Evolutionary conservation across 2,329 filamentous ascomycete genomes (phyloP).

Genomic region (Grosmannia penicillata): DNA sequence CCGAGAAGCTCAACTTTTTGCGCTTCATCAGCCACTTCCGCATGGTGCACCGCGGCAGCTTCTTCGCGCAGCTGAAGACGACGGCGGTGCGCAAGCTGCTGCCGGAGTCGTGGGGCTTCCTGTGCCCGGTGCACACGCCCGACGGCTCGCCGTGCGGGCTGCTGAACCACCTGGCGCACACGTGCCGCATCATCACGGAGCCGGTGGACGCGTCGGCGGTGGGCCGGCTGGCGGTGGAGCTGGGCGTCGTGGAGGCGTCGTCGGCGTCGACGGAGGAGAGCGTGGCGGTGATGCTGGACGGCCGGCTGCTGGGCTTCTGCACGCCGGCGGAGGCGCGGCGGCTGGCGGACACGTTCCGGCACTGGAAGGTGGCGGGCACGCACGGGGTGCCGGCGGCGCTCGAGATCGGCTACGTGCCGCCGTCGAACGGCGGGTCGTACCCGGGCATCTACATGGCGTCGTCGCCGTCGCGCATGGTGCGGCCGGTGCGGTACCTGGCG

Average conservation of each 20-base stretch:
- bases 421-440: slow-evolving; percentile 83
- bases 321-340: slow-evolving; percentile 66
- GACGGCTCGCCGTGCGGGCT: slow-evolving; percentile 92
- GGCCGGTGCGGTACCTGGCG: slow-evolving; percentile 84
- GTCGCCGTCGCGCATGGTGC: slow-evolving; percentile 69
- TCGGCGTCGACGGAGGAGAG: slow-evolving; percentile 70
- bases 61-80: slow-evolving; percentile 95
- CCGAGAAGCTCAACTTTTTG: slow-evolving; percentile 97
- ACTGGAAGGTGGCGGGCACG: slow-evolving; percentile 87
- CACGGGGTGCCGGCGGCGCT: slow-evolving; percentile 69
- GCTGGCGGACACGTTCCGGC: slow-evolving; percentile 74
- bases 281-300: slow-evolving; percentile 81
- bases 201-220: slow-evolving; percentile 60
- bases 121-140: slow-evolving; percentile 94
- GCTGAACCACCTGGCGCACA: slow-evolving; percentile 88
- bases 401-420: slow-evolving; percentile 83
- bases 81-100: slow-evolving; percentile 91
- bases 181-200: slow-evolving; percentile 76
- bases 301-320: slow-evolving; percentile 80
- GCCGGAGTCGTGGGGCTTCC: slow-evolving; percentile 94
- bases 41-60: slow-evolving; percentile 97
- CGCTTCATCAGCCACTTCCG: slow-evolving; percentile 97
- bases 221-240: slow-evolving; percentile 57
- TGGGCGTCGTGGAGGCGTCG: slow-evolving; percentile 64
- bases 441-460: slow-evolving; percentile 92